Evolutionary conservation across 2,329 filamentous ascomycete genomes (phyloP), one percentile per base, ranked within the genome.

Genomic region (Aureobasidium sp.): DNA sequence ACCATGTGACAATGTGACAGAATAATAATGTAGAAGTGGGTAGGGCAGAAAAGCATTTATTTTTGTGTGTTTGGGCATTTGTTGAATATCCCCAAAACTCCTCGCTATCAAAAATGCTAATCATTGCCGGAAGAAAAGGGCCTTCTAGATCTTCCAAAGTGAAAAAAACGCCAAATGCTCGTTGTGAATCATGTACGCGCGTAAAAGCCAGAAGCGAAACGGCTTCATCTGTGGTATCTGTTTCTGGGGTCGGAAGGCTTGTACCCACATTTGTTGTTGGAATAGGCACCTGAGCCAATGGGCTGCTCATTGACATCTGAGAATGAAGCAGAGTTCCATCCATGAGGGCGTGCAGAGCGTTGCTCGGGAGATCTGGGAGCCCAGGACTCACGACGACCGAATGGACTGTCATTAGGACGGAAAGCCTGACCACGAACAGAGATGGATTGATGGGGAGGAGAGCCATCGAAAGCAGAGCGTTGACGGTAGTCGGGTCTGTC

Each of bases 61-160:
- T 57, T n/a, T n/a, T 20, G 31, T 34, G 31, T 22, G 41, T 25
- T 36, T 45, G 53, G 53, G 39, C 53, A 57, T 57, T 17, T 45
- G 53, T 57, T 57, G 53, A 57, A 57, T 22, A 57, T 57, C 27
- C 53, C 53, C 53, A 44, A 45, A 5, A 57, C 29, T 41, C 53
- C 20, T 45, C n/a, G 53, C 41, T 57, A 57, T 57, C 37, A 57
- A 57, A 20, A 34, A 57, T 57, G 53, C 53, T 44, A 57, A 44
- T 45, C 39, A 34, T 57, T 41, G 7, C 22, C 29, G n/a, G 42
- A 57, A 41, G 31, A 34, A 34, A 52, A 52, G 25, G 20, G 9
- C 22, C 9, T 39, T 55, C 37, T 55, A 55, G 8, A 31, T 36
- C 22, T 55, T 55, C 51, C 25, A n/a, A 31, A 34, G 8, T 34